Evolutionary conservation across 192 early-diverging fungal species (phyloP).

Genomic region (Podila minutissima): DNA sequence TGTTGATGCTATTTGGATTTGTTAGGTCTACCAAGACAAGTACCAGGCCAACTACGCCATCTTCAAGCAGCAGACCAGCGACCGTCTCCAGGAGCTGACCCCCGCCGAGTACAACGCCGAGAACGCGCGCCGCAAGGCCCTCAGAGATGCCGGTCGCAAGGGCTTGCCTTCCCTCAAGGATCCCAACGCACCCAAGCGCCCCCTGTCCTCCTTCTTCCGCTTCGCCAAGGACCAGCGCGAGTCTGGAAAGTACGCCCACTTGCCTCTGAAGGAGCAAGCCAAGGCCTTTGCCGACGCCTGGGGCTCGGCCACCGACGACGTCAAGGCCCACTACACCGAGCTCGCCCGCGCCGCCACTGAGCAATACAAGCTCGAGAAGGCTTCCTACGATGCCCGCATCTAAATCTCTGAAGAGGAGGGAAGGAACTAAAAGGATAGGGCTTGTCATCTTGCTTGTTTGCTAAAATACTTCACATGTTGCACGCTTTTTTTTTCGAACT

Average conservation of each 20-base stretch:
- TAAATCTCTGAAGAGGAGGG: not conserved
- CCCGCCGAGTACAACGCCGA: slow-evolving; percentile 24
- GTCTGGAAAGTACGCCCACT: slow-evolving; percentile 14
- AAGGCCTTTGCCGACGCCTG: slow-evolving; percentile 15
- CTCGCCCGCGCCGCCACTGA: slow-evolving; percentile 11
- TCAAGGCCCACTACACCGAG: slow-evolving; percentile 22
- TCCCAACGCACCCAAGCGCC: slow-evolving; percentile 43
- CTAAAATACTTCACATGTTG: not conserved
- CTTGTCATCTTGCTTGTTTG: not conserved
- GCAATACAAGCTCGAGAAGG: slow-evolving; percentile 39
- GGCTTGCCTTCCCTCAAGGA: slow-evolving; percentile 23
- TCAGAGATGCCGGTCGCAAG: slow-evolving; percentile 19
- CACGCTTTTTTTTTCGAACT: not conserved
- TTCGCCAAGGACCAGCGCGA: slow-evolving; percentile 31
- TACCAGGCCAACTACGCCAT: slow-evolving; percentile 43
- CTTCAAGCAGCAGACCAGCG: slow-evolving; percentile 44
- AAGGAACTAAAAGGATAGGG: too few relatives aligned
- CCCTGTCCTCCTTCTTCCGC: slow-evolving; percentile 25
- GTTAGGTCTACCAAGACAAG: slow-evolving; percentile 35
- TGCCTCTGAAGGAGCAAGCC: slow-evolving; percentile 23
- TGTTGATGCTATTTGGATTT: not conserved
- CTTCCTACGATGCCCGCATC: slow-evolving; percentile 22
- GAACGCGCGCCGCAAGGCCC: slow-evolving; percentile 15
- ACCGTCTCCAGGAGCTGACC: slow-evolving; percentile 29
- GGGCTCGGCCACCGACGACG: slow-evolving; percentile 3